Base-by-base conservation (phyloP, 148 eudicot genomes). In the Amaranthus palmeri region DNA sequence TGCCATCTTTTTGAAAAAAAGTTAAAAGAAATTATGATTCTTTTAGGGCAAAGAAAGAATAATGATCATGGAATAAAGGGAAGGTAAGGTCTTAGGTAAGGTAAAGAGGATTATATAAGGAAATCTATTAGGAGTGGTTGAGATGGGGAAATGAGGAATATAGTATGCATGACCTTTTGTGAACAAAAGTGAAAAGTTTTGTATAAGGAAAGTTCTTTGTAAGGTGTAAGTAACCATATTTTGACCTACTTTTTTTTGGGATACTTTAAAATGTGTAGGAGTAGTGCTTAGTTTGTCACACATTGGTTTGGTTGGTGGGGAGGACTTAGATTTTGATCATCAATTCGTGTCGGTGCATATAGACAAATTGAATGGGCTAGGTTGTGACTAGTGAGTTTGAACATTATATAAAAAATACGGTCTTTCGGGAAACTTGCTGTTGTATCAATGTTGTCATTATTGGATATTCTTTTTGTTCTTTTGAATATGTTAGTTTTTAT, bases 201-300 rank as follows among this genome's bases (percentile, higher is more conserved):
- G 54, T 41, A 1, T 15, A 1, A 73, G 49, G 76, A 77, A 77
- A 72, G 67, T 77, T 72, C 76, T 14, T 25, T 10, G 54, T 10
- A 54, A 41, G 74, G 42, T 45, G 8, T 42, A 5, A 17, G 65
- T n/a, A 64, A 64, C 53, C 54, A 11, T 49, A 61, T 64, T 77
- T 50, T 72, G 76, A 65, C 36, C 36, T 25, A 25, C 36, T 25
- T 25, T 25, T 25, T 25, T 25, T 25, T 25, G 36, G 36, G 36
- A 25, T 25, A 25, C 36, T 25, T 25, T 25, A 25, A 25, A 25
- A 25, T 25, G 36, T 25, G 36, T 25, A 25, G 36, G 36, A 25
- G 36, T 25, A 25, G 36, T 25, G 36, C 71, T 77, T 10, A 36
- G 69, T 25, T 25, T 25, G 36, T 25, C 36, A 25, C 36, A 25